These are phyloP conservation scores for Fagopyrum esculentum DNA, from an alignment of 148 eudicot species.

Conservation along the genomic window DNA sequence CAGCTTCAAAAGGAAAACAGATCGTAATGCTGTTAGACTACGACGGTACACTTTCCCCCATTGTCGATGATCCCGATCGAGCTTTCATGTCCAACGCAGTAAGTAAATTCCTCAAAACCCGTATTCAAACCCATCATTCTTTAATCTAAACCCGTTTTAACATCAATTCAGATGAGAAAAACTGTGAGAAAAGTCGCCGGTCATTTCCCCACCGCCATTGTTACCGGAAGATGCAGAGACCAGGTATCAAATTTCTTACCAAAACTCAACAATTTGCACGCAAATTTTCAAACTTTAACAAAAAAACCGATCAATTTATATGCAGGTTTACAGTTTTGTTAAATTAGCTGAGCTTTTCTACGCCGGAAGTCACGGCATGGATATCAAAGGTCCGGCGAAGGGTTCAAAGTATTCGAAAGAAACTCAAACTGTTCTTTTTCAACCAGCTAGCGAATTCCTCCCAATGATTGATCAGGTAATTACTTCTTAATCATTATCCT, in stretches of 20 bases:
- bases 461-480: constrained; percentile 17
- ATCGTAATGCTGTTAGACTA: constrained; percentile 8
- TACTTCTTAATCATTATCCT: no score
- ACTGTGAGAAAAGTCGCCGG: constrained; percentile 72
- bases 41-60: constrained; percentile 12
- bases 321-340: constrained; percentile 63
- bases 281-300: no score
- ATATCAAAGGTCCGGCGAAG: constrained; percentile 65
- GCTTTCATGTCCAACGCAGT: constrained; percentile 15
- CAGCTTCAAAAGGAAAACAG: constrained; percentile 5
- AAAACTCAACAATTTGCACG: no score
- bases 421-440: constrained; percentile 1
- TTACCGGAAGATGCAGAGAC: constrained; percentile 88
- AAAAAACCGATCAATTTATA: not conserved
- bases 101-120: not conserved
- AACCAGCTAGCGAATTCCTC: constrained; percentile 17
- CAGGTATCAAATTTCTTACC: constrained; percentile 33
- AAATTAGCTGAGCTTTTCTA: constrained; percentile 71
- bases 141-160: no score
- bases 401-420: constrained; percentile 38
- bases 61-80: constrained; percentile 15
- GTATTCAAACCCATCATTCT: no score
- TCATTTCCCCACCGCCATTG: constrained; percentile 87
- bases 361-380: constrained; percentile 99
- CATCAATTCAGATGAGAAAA: constrained; percentile 58